A percentile compares a stretch with the other conserved stretches of the same genome.
These are phyloP conservation scores for Ganoderma meredithae DNA, from an alignment of 1,284 basidiomycete genomes.

Conservation along the genomic window DNA sequence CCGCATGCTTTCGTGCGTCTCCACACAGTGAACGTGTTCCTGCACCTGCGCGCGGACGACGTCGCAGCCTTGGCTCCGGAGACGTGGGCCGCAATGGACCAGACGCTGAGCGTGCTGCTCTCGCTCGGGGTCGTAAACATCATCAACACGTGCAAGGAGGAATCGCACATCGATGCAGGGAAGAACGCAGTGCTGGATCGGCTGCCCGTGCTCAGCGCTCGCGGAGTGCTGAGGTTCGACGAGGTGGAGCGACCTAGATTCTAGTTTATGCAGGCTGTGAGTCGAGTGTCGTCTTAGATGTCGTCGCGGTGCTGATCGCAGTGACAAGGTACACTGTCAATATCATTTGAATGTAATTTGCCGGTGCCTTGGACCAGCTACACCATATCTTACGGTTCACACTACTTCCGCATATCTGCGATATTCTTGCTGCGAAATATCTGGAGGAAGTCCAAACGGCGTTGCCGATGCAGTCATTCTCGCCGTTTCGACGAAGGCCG, in stretches of 20 bases:
- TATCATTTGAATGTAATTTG: neutral
- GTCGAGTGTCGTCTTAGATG: neutral
- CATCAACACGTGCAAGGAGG: conserved; percentile 22
- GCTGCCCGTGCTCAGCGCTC: conserved; percentile 23
- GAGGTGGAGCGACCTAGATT: neutral
- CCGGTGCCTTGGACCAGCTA: neutral
- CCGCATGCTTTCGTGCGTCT: conserved; percentile 25
- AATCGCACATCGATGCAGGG: conserved; percentile 21
- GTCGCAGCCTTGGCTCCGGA: conserved; percentile 14
- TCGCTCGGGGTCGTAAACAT: conserved; percentile 25
- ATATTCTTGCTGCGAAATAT: neutral
- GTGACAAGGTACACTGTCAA: neutral
- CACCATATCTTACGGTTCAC: neutral
- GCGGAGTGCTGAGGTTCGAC: conserved; percentile 22
- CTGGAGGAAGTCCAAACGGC: neutral
- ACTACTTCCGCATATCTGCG: neutral
- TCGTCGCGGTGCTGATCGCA: neutral
- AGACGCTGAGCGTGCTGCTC: conserved; percentile 28
- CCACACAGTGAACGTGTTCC: conserved; percentile 21
- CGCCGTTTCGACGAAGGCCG: neutral
- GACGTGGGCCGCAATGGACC: conserved; percentile 28
- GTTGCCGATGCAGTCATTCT: no score
- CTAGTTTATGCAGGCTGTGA: neutral
- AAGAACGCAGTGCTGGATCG: conserved; percentile 20
- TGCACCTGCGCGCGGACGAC: conserved; percentile 21